Percentiles rank a stretch among this genome's conserved stretches.
phyloP scores from a whole-genome alignment of 2,329 filamentous ascomycete species.

The Penicillium sp. region DNA sequence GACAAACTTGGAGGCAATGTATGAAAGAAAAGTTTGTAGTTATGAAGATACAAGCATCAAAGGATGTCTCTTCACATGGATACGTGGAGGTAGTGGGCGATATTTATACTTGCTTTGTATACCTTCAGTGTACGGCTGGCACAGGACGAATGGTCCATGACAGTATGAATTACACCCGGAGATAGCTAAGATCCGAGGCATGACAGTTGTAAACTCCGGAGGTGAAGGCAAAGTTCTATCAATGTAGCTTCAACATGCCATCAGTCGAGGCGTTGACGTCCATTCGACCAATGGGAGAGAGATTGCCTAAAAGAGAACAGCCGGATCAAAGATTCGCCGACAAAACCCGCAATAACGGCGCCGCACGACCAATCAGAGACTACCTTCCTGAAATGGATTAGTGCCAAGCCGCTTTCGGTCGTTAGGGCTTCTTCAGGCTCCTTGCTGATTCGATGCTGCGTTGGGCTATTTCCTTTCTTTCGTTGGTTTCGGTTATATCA shows the following conservation, averaged over 20 bases:
- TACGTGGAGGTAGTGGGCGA: neutral
- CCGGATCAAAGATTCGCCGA: neutral
- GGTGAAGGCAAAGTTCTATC: neutral
- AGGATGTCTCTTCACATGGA: neutral
- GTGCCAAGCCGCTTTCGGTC: neutral
- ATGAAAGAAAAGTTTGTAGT: neutral
- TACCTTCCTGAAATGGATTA: neutral
- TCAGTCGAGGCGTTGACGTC: neutral
- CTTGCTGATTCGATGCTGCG: no score
- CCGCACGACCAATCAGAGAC: neutral
- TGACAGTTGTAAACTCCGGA: neutral
- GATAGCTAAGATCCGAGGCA: neutral
- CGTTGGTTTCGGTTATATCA: no score
- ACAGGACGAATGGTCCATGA: neutral
- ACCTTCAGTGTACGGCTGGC: neutral
- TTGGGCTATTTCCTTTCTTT: no score
- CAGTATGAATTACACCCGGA: neutral
- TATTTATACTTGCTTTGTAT: neutral
- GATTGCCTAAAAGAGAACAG: neutral
- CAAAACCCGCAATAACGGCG: no score
- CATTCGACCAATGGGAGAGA: neutral
- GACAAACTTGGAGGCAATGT: neutral
- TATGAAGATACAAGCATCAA: neutral
- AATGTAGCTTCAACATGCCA: neutral
- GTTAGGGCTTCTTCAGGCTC: no score